Percentiles rank a stretch among this genome's conserved stretches.
These are phyloP conservation scores for Aspergillus cejpii DNA, from an alignment of 2,329 filamentous ascomycete genomes.

Conservation along the genomic window DNA sequence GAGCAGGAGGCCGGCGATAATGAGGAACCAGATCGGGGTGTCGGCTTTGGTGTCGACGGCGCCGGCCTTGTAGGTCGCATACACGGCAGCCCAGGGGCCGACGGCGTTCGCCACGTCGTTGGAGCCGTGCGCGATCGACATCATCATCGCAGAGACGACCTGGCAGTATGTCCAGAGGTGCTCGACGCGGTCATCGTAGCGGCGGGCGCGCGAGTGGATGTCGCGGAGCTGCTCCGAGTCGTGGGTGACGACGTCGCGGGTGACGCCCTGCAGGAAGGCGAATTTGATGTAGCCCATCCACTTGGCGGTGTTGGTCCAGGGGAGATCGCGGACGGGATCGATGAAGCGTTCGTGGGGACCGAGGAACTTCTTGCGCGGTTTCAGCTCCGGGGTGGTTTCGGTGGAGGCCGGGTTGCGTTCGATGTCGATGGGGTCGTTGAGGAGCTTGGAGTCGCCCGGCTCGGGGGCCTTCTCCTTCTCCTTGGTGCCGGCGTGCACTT, in stretches of 20 bases:
- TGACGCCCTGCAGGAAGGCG: slow-evolving; percentile 41
- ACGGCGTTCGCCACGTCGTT: slow-evolving; percentile 44
- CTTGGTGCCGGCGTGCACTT: slow-evolving; percentile 18
- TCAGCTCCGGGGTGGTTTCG: slow-evolving; percentile 16
- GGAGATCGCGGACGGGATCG: slow-evolving; percentile 14
- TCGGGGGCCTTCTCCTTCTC: slow-evolving; percentile 6
- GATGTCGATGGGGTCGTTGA: slow-evolving; percentile 3
- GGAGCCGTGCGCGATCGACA: slow-evolving; percentile 42
- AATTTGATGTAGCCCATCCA: slow-evolving; percentile 40
- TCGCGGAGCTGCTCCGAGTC: slow-evolving; percentile 35
- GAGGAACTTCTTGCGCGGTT: slow-evolving; percentile 15
- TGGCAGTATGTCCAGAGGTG: slow-evolving; percentile 45
- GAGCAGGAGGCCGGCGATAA: slow-evolving; percentile 36
- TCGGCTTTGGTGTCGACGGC: slow-evolving; percentile 27
- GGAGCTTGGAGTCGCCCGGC: background rate
- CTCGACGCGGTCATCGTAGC: slow-evolving; percentile 45
- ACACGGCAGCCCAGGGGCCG: slow-evolving; percentile 38
- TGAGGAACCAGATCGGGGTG: slow-evolving; percentile 39
- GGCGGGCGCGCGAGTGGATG: slow-evolving; percentile 38
- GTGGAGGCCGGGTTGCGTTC: slow-evolving; percentile 14
- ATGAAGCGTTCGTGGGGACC: slow-evolving; percentile 24
- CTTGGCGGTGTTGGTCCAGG: slow-evolving; percentile 18
- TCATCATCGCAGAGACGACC: slow-evolving; percentile 38
- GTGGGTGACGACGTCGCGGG: slow-evolving; percentile 39
- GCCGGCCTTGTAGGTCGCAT: slow-evolving; percentile 32